These are phyloP conservation scores for Pseudophaeomoniella oleicola DNA, from an alignment of 2,329 filamentous ascomycete species.

Conservation along the genomic window DNA sequence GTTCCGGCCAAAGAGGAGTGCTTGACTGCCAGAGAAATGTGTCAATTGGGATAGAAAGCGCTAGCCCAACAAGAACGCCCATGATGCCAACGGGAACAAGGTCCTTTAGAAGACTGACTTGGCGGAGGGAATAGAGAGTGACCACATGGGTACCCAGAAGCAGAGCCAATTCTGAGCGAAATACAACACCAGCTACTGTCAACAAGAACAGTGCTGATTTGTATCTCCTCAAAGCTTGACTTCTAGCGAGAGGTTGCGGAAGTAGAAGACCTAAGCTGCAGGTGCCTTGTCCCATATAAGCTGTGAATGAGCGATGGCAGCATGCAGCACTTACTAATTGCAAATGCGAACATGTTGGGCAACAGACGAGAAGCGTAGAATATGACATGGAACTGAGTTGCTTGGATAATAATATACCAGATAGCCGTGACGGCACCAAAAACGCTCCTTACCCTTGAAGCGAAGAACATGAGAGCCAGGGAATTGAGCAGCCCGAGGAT, in stretches of 20 bases:
- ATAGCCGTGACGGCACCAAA: constrained; percentile 55
- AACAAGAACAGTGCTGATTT: constrained; percentile 58
- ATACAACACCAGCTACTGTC: constrained; percentile 67
- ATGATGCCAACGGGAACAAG: constrained; percentile 53
- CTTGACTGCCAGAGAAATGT: constrained; percentile 78
- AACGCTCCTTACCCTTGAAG: constrained; percentile 44
- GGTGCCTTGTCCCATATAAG: constrained; percentile 15
- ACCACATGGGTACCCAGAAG: constrained; percentile 55
- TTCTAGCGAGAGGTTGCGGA: constrained; percentile 19
- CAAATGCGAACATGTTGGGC: constrained; percentile 94
- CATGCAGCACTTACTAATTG: constrained; percentile 49
- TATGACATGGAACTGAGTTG: constrained; percentile 78
- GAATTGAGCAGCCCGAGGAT: constrained; percentile 68
- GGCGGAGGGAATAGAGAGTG: constrained; percentile 44
- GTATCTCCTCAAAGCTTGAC: constrained; percentile 30
- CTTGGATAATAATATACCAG: constrained; percentile 70
- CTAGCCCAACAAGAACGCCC: constrained; percentile 52
- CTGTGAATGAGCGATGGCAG: neutral
- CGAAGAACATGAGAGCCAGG: constrained; percentile 50
- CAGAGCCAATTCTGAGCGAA: constrained; percentile 78
- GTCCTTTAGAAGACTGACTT: constrained; percentile 34
- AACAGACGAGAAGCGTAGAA: constrained; percentile 87
- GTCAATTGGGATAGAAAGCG: constrained; percentile 61
- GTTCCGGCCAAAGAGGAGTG: constrained; percentile 72
- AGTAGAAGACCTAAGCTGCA: constrained; percentile 32